Evolutionary conservation across 306 rosid genomes (phyloP).

Genomic region (Purshia tridentata): DNA sequence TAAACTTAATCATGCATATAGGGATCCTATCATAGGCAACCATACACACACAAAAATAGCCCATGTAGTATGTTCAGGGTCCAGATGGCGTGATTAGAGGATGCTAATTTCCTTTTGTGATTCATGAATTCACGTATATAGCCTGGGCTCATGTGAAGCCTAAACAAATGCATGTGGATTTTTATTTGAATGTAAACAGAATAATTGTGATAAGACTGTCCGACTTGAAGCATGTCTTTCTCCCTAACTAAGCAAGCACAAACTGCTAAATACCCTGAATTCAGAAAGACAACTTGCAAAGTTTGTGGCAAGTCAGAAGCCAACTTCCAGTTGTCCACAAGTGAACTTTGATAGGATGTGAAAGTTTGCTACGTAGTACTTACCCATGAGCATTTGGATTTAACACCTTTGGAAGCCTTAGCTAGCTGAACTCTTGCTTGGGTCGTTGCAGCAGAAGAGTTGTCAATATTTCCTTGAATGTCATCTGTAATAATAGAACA

Average conservation of each 20-base stretch:
- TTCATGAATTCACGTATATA: background rate
- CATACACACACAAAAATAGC: background rate
- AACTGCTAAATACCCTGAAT: background rate
- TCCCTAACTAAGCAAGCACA: background rate
- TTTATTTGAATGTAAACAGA: background rate
- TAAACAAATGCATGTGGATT: background rate
- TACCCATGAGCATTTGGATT: slow-evolving; percentile 62
- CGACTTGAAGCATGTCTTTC: background rate
- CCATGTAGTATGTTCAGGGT: background rate
- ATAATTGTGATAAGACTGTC: background rate
- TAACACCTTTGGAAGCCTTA: slow-evolving; percentile 65
- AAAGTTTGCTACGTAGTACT: slow-evolving; percentile 22
- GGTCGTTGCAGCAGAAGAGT: slow-evolving; percentile 57
- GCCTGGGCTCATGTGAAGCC: background rate
- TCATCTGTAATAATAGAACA: slow-evolving; percentile 48
- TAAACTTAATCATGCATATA: background rate
- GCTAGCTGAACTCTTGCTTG: slow-evolving; percentile 55
- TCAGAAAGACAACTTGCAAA: slow-evolving; percentile 7
- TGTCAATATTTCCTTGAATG: slow-evolving; percentile 59
- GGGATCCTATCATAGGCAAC: background rate
- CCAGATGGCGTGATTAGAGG: background rate
- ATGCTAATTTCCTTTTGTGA: background rate
- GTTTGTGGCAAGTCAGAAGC: slow-evolving; percentile 16
- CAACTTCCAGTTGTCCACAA: slow-evolving; percentile 6
- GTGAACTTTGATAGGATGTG: slow-evolving; percentile 1